These are phyloP conservation scores for Fusarium aywerte DNA, from an alignment of 2,329 filamentous ascomycete species.

Conservation along the genomic window DNA sequence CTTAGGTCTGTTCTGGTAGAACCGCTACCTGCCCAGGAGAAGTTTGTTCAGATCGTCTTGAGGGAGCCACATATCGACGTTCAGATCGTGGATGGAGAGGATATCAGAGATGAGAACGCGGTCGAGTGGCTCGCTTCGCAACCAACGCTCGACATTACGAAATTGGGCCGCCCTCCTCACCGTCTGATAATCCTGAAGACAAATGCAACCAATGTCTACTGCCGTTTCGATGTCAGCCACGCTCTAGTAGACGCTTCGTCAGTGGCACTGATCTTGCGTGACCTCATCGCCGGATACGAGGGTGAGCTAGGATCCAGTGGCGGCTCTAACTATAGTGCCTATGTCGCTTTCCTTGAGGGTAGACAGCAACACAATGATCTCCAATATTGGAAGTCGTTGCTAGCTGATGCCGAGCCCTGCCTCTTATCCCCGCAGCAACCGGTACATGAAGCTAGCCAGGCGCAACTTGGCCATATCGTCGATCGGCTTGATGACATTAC, in stretches of 20 bases:
- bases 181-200: slow-evolving; percentile 3
- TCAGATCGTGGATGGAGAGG: neutral
- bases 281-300: slow-evolving; percentile 1
- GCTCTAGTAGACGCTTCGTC: slow-evolving; percentile 3
- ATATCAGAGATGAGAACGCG: neutral
- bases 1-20: neutral
- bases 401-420: neutral
- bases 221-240: slow-evolving; percentile 1
- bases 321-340: slow-evolving; percentile 1
- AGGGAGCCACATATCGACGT: neutral
- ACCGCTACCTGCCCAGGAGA: neutral
- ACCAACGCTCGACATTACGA: slow-evolving; percentile 3
- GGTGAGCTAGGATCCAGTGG: neutral
- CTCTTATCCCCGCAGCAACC: neutral
- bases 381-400: slow-evolving; percentile 1
- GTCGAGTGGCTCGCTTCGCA: slow-evolving; percentile 1
- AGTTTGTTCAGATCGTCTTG: neutral
- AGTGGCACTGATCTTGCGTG: neutral
- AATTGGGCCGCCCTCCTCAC: neutral
- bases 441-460: neutral
- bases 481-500: neutral
- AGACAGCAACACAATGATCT: neutral
- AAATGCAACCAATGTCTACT: neutral
- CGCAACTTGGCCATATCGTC: neutral
- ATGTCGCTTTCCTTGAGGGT: neutral